Base-by-base conservation (phyloP, 2,329 filamentous ascomycete genomes). In the Claviceps arundinis region DNA sequence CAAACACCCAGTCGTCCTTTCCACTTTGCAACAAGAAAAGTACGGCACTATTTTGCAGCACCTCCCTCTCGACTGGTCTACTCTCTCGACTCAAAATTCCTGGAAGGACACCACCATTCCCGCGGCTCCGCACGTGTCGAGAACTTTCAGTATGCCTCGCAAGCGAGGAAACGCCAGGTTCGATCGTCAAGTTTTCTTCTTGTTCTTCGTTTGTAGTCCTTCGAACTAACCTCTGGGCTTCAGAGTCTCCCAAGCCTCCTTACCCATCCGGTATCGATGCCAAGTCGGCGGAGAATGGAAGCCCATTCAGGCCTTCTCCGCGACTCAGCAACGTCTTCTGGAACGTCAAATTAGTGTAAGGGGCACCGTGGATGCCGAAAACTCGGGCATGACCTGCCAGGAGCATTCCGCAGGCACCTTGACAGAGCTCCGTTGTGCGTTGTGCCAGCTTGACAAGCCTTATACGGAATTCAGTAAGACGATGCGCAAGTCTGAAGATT, bases 221-320 rank as follows among this genome's bases (percentile, higher is more conserved):
- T 14, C 11, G 13, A 8, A 40, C 24, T 47, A 3, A 41, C 37
- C 34, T 38, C 13, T 17, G 26, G 30, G 30, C 30, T 6, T 4
- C n/a, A 51, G 50, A 44, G 43, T 3, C 54, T 41, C 57, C 5
- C 38, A 30, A 6, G 2, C 42, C 13, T 2, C 49, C 1, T 45
- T 45, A 8, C 49, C 34, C 1, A n/a, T 14, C 17, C 41, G 66
- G 37, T 68, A 60, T 49, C 61, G 64, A 19, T 70, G 68, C 59
- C 61, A 64, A 34, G 55, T 63, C 17, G 68, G 68, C 3, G 59
- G 61, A n/a, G 68, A 70, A 51, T 70, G 63, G 65, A 66, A 65
- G 47, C 50, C 60, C 0, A 50, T 64, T 2, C 47, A 56, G 3
- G 55, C 54, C 3, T 71, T 70, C 52, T 69, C 66, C 5, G 59